Conservation (phyloP, 2,329 filamentous ascomycete species). For the Trichoderma gracile region DNA sequence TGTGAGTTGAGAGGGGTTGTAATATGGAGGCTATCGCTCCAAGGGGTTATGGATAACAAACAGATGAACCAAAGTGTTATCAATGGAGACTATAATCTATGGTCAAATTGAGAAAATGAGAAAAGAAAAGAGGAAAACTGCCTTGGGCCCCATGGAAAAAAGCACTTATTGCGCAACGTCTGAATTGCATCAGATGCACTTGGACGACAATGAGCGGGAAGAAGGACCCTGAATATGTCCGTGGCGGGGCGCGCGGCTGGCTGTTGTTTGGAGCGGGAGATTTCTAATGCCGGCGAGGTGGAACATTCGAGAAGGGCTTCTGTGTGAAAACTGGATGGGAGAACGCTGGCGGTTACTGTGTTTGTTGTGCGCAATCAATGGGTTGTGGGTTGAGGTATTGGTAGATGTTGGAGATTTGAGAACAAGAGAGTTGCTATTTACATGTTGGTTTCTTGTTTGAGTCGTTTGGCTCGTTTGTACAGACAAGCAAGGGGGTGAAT, state of each 20-base stretch:
- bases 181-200: background rate
- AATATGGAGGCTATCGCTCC: too few species aligned
- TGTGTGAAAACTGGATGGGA: too few species aligned
- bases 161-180: background rate
- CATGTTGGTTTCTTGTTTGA: too few species aligned
- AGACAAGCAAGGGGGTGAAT: too few species aligned
- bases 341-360: background rate
- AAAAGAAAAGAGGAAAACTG: background rate
- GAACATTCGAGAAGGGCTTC: conserved; percentile 19
- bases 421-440: background rate
- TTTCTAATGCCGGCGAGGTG: conserved; percentile 21
- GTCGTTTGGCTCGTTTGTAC: too few species aligned
- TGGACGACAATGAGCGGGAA: background rate
- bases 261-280: conserved; percentile 1
- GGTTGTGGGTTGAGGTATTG: too few species aligned
- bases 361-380: background rate
- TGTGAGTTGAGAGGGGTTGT: too few species aligned
- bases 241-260: conserved; percentile 13
- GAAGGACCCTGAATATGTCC: conserved; percentile 16
- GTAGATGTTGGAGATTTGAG: background rate
- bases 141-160: background rate
- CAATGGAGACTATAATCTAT: too few species aligned
- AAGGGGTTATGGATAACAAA: too few species aligned
- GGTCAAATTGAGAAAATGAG: too few species aligned
- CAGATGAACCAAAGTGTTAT: background rate